Evolutionary conservation across 441 rosid genomes (phyloP).

Genomic region (Populus hybrid): DNA sequence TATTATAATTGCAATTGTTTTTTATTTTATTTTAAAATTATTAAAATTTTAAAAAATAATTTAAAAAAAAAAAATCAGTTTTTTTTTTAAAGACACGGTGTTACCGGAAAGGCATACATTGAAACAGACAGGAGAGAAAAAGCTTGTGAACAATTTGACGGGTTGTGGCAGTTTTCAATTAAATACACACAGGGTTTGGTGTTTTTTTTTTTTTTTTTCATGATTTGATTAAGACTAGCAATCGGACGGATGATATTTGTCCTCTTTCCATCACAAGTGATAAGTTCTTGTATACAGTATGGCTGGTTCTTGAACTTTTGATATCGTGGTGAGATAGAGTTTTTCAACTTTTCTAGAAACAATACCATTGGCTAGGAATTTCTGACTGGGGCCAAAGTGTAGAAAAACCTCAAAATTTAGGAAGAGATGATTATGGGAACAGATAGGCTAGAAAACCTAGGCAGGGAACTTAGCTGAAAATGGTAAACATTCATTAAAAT

Average conservation of each 20-base stretch:
- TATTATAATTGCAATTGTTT: too few species aligned
- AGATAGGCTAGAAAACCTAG: background rate
- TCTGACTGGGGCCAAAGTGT: background rate
- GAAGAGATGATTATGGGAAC: background rate
- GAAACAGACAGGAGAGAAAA: background rate
- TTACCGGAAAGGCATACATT: background rate
- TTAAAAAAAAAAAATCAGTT: too few species aligned
- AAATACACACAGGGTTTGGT: background rate
- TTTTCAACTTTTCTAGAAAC: background rate
- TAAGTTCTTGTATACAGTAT: background rate
- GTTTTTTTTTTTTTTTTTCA: background rate
- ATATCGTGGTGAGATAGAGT: background rate
- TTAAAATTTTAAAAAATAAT: too few species aligned
- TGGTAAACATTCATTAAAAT: background rate
- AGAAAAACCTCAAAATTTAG: background rate
- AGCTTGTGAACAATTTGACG: too few species aligned
- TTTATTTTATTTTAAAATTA: too few species aligned
- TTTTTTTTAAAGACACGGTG: too few species aligned
- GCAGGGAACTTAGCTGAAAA: background rate
- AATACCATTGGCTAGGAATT: background rate
- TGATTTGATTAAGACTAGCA: background rate
- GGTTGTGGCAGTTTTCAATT: background rate
- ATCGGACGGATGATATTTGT: conserved; percentile 10
- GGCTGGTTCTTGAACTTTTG: background rate
- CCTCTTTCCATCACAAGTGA: background rate